These are phyloP conservation scores for Leccinum subtestaceum DNA, from an alignment of 768 basidiomycete species.

Conservation along the genomic window DNA sequence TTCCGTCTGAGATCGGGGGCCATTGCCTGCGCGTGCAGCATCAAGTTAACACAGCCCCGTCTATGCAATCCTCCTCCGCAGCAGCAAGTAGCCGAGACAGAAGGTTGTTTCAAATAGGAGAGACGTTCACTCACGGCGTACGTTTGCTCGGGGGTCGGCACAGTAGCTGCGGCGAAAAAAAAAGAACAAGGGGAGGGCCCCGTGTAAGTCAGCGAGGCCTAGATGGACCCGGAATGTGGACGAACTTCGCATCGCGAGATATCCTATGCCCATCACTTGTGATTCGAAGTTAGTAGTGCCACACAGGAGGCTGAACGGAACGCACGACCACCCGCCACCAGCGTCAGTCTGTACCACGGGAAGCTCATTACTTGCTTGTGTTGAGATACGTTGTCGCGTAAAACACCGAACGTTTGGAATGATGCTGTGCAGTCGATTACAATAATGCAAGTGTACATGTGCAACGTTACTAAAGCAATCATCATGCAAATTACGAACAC, in stretches of 20 bases:
- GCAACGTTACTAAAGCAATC: slow-evolving; percentile 7
- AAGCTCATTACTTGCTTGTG: slow-evolving; percentile 42
- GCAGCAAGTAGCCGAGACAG: not conserved
- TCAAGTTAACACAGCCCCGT: not conserved
- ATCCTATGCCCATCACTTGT: slow-evolving; percentile 56
- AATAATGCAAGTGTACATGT: slow-evolving; percentile 1
- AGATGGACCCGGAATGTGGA: not conserved
- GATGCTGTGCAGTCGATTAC: slow-evolving; percentile 22
- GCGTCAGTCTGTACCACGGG: slow-evolving; percentile 56
- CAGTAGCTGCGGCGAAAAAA: slow-evolving; percentile 26
- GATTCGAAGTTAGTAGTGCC: slow-evolving; percentile 12
- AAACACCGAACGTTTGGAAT: not conserved
- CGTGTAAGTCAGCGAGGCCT: slow-evolving; percentile 3
- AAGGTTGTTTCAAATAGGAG: not conserved
- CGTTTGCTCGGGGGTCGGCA: slow-evolving; percentile 36
- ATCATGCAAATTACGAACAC: slow-evolving; percentile 10
- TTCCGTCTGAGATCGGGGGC: slow-evolving; percentile 62
- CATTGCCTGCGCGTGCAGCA: slow-evolving; percentile 43
- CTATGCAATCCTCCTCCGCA: not conserved
- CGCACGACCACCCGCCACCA: slow-evolving; percentile 47
- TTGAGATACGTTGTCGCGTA: not conserved
- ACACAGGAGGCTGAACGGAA: slow-evolving; percentile 15
- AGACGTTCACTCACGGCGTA: slow-evolving; percentile 29
- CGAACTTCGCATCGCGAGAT: slow-evolving; percentile 59
- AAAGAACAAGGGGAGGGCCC: not conserved